A percentile compares a stretch with the other conserved stretches of the same genome.
These are phyloP conservation scores for Colletotrichum zoysiae DNA, from an alignment of 2,329 filamentous ascomycete genomes.

Conservation along the genomic window DNA sequence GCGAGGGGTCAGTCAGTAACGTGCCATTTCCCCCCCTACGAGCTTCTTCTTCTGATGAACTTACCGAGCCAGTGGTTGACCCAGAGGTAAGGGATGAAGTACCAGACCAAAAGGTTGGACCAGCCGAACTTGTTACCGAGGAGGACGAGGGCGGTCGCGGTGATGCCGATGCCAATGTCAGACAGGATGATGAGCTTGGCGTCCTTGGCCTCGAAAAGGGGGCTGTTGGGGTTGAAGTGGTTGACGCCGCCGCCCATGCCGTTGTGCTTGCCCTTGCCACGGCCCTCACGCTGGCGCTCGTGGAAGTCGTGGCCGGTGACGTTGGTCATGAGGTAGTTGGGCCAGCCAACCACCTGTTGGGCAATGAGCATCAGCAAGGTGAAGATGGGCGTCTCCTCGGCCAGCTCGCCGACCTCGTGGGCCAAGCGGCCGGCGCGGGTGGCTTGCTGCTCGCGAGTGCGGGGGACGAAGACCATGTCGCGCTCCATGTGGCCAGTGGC, in stretches of 20 bases:
- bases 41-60: constrained; percentile 51
- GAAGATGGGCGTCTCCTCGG: constrained; percentile 92
- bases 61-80: constrained; percentile 99
- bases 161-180: constrained; percentile 82
- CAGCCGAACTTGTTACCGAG: constrained; percentile 85
- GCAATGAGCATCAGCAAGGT: constrained; percentile 80
- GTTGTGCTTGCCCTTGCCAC: constrained; percentile 92
- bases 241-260: constrained; percentile 86
- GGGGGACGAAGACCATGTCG: constrained; percentile 99
- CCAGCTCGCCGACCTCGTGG: constrained; percentile 88
- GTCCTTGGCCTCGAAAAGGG: constrained; percentile 92
- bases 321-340: constrained; percentile 89
- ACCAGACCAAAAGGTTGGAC: constrained; percentile 92
- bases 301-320: constrained; percentile 98
- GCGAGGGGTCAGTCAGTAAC: constrained; percentile 28
- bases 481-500: constrained; percentile 96
- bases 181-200: constrained; percentile 88
- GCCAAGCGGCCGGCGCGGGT: constrained; percentile 77
- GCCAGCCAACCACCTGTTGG: constrained; percentile 95
- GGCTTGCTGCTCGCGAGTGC: constrained; percentile 86
- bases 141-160: constrained; percentile 70
- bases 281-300: constrained; percentile 89
- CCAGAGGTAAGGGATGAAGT: constrained; percentile 94
- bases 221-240: constrained; percentile 91
- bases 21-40: neutral